A percentile compares a stretch with the other conserved stretches of the same genome.
These are phyloP conservation scores for Pelargonium cotyledonis DNA, from an alignment of 441 rosid genomes.

Conservation along the genomic window DNA sequence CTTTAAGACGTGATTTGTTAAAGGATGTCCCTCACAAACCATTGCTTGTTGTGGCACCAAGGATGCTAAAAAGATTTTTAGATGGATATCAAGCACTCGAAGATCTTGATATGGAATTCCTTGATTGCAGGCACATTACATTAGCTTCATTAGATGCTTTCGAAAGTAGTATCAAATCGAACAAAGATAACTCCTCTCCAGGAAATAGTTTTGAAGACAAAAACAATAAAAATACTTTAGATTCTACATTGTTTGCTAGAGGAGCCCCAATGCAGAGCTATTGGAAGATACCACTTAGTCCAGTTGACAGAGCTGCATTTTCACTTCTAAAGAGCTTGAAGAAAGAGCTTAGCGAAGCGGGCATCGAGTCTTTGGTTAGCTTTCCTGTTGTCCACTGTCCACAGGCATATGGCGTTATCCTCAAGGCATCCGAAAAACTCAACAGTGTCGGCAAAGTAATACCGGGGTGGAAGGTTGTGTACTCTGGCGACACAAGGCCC, in stretches of 20 bases:
- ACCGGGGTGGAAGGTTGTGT: conserved; percentile 91
- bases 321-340: conserved; percentile 46
- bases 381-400: conserved; percentile 95
- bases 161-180: conserved; percentile 27
- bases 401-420: conserved; percentile 66
- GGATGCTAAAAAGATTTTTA: conserved; percentile 68
- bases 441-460: conserved; percentile 58
- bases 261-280: conserved; percentile 68
- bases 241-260: conserved; percentile 45
- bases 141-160: conserved; percentile 53
- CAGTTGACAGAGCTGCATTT: conserved; percentile 37
- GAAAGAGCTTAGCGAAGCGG: conserved; percentile 52
- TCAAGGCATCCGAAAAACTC: conserved; percentile 64
- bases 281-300: conserved; percentile 48
- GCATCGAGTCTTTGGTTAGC: conserved; percentile 61
- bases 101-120: conserved; percentile 83
- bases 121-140: conserved; percentile 72
- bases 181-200: conserved; percentile 16
- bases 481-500: conserved; percentile 96
- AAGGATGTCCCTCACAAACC: conserved; percentile 65
- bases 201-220: conserved; percentile 20
- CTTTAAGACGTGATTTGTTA: conserved; percentile 66
- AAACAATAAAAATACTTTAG: conserved; percentile 18
- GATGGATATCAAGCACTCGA: conserved; percentile 89
- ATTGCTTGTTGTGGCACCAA: conserved; percentile 65